Evolutionary conservation across 2,329 filamentous ascomycete species (phyloP), one percentile per base, ranked within the genome.

Genomic region (Scolecobasidium constrictum): DNA sequence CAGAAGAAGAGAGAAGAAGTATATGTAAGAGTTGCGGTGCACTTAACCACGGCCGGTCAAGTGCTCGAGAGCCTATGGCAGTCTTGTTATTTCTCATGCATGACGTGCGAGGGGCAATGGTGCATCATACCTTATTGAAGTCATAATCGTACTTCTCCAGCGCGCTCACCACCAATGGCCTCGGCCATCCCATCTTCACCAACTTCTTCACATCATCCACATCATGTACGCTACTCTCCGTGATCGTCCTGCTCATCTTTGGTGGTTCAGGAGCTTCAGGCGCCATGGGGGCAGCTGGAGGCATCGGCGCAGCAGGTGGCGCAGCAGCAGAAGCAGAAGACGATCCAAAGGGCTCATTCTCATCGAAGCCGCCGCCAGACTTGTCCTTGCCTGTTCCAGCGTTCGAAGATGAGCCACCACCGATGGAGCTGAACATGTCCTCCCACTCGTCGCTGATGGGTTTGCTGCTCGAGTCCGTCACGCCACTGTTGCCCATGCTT

Each of bases 71-170:
- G 40, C 40, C 40, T 42, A 28, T 22, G n/a, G n/a, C n/a, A n/a
- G n/a, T n/a, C n/a, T n/a, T n/a, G n/a, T n/a, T n/a, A n/a, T n/a
- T n/a, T n/a, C n/a, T n/a, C n/a, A n/a, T n/a, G n/a, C n/a, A n/a
- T n/a, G n/a, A n/a, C n/a, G n/a, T n/a, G n/a, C n/a, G n/a, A n/a
- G n/a, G n/a, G n/a, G n/a, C n/a, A n/a, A n/a, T n/a, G n/a, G n/a
- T n/a, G n/a, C n/a, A n/a, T 35, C 43, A 35, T 33, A 94, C 90
- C 77, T 85, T 86, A 64, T 94, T 87, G 58, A 95, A 73, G 61
- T 95, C 92, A 64, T 96, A 95, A 65, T 96, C 87, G 59, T 84
- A 94, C 61, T 90, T 88, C 69, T 96, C 90, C 57, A 96, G 66
- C 18, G 92, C 90, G 39, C 71, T 70, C 26, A 95, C 66, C 13